These are phyloP conservation scores for Leccinum subspadiceum DNA, from an alignment of 1,284 basidiomycete species.

Conservation along the genomic window DNA sequence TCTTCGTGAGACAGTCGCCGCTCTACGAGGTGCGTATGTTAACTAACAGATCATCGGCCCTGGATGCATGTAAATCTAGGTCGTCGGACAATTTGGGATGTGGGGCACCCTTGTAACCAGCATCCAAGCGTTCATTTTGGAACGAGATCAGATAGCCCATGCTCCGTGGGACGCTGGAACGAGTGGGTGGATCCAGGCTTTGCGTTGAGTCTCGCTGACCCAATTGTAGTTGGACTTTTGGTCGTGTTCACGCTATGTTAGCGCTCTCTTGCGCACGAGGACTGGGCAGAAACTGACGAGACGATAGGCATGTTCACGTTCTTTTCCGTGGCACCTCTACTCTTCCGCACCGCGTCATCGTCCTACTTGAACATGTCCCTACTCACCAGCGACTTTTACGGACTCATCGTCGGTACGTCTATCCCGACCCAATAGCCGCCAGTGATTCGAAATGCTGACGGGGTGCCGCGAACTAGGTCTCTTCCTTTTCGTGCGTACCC, in stretches of 20 bases:
- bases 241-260: slow-evolving; percentile 62
- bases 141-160: slow-evolving; percentile 60
- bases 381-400: slow-evolving; percentile 85
- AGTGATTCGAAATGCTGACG: not conserved
- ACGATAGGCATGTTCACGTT: slow-evolving; percentile 66
- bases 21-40: slow-evolving; percentile 60
- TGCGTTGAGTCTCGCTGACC: not conserved
- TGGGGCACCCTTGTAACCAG: slow-evolving; percentile 77
- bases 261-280: slow-evolving; percentile 3
- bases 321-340: slow-evolving; percentile 79
- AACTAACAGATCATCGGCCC: not conserved
- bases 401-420: slow-evolving; percentile 70
- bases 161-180: slow-evolving; percentile 70
- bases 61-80: slow-evolving; percentile 34
- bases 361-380: slow-evolving; percentile 82
- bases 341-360: slow-evolving; percentile 80
- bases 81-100: slow-evolving; percentile 82
- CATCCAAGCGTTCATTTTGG: slow-evolving; percentile 69
- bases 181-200: slow-evolving; percentile 40
- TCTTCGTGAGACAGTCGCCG: slow-evolving; percentile 75
- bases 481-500: slow-evolving; percentile 56
- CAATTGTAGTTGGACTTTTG: slow-evolving; percentile 60
- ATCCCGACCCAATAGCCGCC: not conserved
- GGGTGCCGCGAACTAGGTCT: slow-evolving; percentile 42
- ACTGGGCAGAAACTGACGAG: slow-evolving; percentile 10